phyloP scores from a whole-genome alignment of 352 stramenopile genomes.

The Pythium phragmitis region DNA sequence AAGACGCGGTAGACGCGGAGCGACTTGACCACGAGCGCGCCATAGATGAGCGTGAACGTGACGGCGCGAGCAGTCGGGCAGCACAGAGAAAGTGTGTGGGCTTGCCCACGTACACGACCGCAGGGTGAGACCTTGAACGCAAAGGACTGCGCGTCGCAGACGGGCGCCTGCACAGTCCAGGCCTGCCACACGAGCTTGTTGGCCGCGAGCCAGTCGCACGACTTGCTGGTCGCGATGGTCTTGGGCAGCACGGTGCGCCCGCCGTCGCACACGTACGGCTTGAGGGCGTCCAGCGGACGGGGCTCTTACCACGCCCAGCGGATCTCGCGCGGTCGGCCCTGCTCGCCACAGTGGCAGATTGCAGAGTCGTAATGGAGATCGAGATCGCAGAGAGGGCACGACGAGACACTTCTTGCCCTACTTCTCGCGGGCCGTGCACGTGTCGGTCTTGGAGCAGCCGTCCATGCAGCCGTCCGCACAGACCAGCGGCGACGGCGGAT shows the following conservation, averaged over 20 bases:
- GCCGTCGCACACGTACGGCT: constrained; percentile 45
- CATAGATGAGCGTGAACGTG: constrained; percentile 36
- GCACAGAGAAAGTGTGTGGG: constrained; percentile 25
- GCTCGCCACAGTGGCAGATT: not conserved
- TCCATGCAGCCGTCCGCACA: constrained; percentile 37
- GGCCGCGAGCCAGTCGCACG: constrained; percentile 27
- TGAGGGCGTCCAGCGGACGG: constrained; percentile 30
- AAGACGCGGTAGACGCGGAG: constrained; percentile 44
- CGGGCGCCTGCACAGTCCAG: constrained; percentile 34
- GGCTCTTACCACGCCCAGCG: constrained; percentile 34
- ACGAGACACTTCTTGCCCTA: constrained; percentile 34
- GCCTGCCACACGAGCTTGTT: constrained; percentile 13
- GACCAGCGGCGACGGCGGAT: constrained; percentile 22
- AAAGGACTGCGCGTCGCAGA: constrained; percentile 46
- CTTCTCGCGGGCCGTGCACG: constrained; percentile 34
- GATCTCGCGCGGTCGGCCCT: constrained; percentile 27
- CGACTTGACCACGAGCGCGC: constrained; percentile 35
- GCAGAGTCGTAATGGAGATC: constrained; percentile 23
- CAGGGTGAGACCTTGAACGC: constrained; percentile 41
- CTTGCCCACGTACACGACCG: constrained; percentile 24
- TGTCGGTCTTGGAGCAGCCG: constrained; percentile 37
- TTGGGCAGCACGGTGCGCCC: constrained; percentile 29
- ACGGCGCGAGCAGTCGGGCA: constrained; percentile 21
- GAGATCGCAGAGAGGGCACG: constrained; percentile 28
- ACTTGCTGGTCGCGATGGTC: constrained; percentile 36